phyloP scores from a whole-genome alignment of 78 protist genomes.

The Protostelium mycophagum region DNA sequence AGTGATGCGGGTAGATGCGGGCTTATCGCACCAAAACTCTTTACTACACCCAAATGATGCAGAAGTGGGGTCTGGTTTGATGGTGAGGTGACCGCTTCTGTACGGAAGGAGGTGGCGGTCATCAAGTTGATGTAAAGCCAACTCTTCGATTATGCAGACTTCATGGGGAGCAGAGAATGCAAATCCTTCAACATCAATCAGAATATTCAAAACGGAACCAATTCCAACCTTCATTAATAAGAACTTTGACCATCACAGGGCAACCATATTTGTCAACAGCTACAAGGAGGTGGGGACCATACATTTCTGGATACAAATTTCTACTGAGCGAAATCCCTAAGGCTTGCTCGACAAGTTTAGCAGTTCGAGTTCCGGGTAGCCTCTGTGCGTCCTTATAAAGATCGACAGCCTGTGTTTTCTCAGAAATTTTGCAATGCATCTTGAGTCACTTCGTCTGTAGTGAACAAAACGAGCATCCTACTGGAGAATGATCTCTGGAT shows the following conservation, averaged over 20 bases:
- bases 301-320: background rate
- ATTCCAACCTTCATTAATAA: background rate
- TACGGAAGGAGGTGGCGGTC: background rate
- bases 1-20: too few relatives aligned
- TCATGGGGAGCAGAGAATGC: background rate
- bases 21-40: too few relatives aligned
- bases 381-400: background rate
- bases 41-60: too few relatives aligned
- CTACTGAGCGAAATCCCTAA: background rate
- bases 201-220: background rate
- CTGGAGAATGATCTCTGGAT: too few relatives aligned
- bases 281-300: background rate
- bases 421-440: too few relatives aligned
- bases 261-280: background rate
- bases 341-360: background rate
- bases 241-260: background rate
- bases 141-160: background rate
- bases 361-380: background rate
- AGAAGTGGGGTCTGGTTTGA: slow-evolving; percentile 2
- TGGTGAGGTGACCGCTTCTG: background rate
- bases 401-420: too few relatives aligned
- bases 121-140: background rate
- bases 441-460: too few relatives aligned
- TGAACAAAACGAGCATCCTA: too few relatives aligned
- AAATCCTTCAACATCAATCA: background rate